Conservation (phyloP, 2,329 filamentous ascomycete genomes). For the Pleomassaria siparia region DNA sequence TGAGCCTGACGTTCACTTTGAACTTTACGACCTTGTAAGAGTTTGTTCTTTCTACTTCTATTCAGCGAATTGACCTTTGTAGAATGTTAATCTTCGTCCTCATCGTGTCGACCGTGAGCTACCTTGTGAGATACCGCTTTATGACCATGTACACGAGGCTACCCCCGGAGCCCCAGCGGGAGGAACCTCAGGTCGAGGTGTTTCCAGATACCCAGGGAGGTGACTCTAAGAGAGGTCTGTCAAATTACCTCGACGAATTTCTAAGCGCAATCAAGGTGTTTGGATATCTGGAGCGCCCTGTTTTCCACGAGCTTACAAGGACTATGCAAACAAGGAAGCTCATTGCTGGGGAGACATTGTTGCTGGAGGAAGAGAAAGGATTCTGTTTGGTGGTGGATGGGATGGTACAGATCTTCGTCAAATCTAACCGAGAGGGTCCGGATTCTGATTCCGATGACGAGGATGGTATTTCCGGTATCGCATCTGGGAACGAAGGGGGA, state of each 20-base stretch:
- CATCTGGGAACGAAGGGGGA: constrained; percentile 63
- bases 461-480: constrained; percentile 48
- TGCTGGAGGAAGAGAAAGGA: constrained; percentile 95
- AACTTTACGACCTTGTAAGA: constrained; percentile 91
- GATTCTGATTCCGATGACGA: constrained; percentile 45
- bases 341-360: constrained; percentile 91
- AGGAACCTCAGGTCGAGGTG: constrained; percentile 92
- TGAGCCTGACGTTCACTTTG: constrained; percentile 95
- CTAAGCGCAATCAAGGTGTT: constrained; percentile 99
- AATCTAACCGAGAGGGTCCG: constrained; percentile 64
- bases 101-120: constrained; percentile 82
- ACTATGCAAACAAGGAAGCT: constrained; percentile 98
- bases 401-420: constrained; percentile 96
- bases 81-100: constrained; percentile 67
- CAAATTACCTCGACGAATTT: constrained; percentile 98
- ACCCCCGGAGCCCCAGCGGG: constrained; percentile 90
- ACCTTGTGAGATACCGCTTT: constrained; percentile 93
- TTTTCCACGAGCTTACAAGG: constrained; percentile 95
- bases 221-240: constrained; percentile 83
- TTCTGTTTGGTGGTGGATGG: constrained; percentile 98
- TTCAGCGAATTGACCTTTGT: constrained; percentile 24
- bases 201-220: constrained; percentile 92
- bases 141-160: constrained; percentile 96
- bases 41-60: background rate
- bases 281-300: constrained; percentile 91